These are phyloP conservation scores for Penicillium daleae DNA, from an alignment of 495 filamentous ascomycete genomes.

Conservation along the genomic window DNA sequence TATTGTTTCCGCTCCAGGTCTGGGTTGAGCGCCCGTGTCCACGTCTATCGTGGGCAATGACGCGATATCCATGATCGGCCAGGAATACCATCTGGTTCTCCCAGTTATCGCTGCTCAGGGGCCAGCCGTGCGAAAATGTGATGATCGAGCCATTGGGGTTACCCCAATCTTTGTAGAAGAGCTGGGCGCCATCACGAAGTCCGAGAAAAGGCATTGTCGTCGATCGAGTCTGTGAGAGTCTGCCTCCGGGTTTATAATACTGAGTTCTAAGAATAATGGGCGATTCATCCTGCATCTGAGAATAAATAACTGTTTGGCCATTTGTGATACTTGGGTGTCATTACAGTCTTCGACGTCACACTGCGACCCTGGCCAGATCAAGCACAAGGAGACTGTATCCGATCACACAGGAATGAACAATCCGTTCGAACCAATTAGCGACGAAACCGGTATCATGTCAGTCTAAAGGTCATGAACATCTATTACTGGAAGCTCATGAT, in stretches of 20 bases:
- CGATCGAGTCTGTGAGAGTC: neutral
- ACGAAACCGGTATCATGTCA: neutral
- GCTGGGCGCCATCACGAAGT: constrained; percentile 37
- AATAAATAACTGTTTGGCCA: neutral
- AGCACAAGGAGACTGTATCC: neutral
- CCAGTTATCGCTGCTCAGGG: constrained; percentile 46
- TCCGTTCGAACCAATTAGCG: neutral
- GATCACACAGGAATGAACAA: neutral
- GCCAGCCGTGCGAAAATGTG: constrained; percentile 48
- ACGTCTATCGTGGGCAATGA: constrained; percentile 48
- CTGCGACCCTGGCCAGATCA: neutral
- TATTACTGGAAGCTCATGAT: neutral
- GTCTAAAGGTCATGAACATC: neutral
- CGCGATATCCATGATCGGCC: constrained; percentile 40
- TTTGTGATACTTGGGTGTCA: neutral
- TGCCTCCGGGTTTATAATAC: too few relatives aligned
- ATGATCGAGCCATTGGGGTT: constrained; percentile 32
- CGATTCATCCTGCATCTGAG: neutral
- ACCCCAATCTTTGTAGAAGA: constrained; percentile 50
- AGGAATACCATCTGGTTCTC: constrained; percentile 49
- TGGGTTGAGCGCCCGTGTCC: constrained; percentile 47
- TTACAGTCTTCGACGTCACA: neutral
- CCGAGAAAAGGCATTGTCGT: constrained; percentile 32
- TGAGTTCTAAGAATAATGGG: neutral
- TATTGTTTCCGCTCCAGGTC: constrained; percentile 46